Percentiles rank a stretch among this genome's conserved stretches.
phyloP scores from a whole-genome alignment of 345 rosid species.

The Syzygium grande region DNA sequence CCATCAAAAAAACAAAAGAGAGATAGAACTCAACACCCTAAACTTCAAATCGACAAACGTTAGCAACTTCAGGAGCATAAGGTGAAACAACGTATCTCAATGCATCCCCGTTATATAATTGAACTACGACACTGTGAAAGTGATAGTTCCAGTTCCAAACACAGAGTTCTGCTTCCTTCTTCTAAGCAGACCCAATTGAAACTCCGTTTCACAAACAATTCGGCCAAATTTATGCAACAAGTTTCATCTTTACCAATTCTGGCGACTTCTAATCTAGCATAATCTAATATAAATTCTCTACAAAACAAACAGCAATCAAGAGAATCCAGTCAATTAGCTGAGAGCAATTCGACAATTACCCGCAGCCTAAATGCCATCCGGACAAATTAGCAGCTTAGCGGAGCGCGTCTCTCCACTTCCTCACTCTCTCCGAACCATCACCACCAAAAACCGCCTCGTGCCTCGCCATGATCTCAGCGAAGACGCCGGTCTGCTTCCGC shows the following conservation, averaged over 20 bases:
- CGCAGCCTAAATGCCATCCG: slow-evolving; percentile 6
- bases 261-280: background rate
- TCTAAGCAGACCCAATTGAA: accelerated
- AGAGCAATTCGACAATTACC: background rate
- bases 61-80: background rate
- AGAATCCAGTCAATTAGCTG: background rate
- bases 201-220: background rate
- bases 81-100: too few relatives aligned
- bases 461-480: background rate
- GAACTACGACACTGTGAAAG: background rate
- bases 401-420: slow-evolving; percentile 10
- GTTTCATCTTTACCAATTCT: background rate
- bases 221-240: background rate
- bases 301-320: background rate
- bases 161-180: background rate
- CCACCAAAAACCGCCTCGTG: background rate
- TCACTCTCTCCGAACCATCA: background rate
- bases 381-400: background rate
- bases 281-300: background rate
- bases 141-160: background rate
- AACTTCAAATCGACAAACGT: background rate
- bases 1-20: background rate
- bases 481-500: slow-evolving; percentile 2
- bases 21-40: background rate
- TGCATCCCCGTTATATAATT: too few relatives aligned